A percentile compares a stretch with the other conserved stretches of the same genome.
These are phyloP conservation scores for Arthrinium puccinioides DNA, from an alignment of 2,329 filamentous ascomycete genomes.

Conservation along the genomic window DNA sequence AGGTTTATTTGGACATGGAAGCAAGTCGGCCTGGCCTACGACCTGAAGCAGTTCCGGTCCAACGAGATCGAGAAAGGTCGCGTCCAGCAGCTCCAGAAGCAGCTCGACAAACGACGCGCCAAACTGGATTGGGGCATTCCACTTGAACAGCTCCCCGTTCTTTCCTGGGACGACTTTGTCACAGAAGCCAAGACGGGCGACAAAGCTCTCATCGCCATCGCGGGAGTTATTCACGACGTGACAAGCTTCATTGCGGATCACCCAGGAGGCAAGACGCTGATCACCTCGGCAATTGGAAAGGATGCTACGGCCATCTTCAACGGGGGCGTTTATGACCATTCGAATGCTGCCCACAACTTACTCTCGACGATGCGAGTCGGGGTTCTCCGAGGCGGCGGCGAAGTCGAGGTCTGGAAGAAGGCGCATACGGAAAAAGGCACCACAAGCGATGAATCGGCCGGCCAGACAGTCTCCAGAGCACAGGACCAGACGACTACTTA, in stretches of 20 bases:
- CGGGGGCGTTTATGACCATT: conserved; percentile 61
- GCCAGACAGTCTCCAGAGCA: too few species aligned
- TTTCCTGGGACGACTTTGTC: conserved; percentile 55
- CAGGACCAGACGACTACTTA: too few species aligned
- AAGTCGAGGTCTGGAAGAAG: conserved; percentile 66
- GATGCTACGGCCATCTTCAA: conserved; percentile 65
- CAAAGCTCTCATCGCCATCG: conserved; percentile 51
- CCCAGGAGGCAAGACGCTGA: conserved; percentile 60
- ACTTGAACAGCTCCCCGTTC: conserved; percentile 38
- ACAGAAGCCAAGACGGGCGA: conserved; percentile 53
- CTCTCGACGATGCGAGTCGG: conserved; percentile 60
- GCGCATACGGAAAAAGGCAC: too few species aligned
- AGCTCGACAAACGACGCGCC: conserved; percentile 56
- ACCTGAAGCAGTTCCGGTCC: conserved; percentile 59
- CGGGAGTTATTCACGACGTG: conserved; percentile 59
- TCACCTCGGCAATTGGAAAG: conserved; percentile 56
- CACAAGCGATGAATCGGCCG: too few species aligned
- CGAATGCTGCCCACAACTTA: conserved; percentile 60
- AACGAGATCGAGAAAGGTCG: conserved; percentile 65
- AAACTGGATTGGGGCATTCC: conserved; percentile 60
- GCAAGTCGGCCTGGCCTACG: conserved; percentile 58
- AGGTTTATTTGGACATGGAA: conserved; percentile 57
- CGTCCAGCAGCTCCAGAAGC: conserved; percentile 61
- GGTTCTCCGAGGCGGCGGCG: conserved; percentile 58
- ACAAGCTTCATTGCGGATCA: conserved; percentile 60